Evolutionary conservation across 768 basidiomycete species (phyloP).

Genomic region (Cubamyces lactineus): DNA sequence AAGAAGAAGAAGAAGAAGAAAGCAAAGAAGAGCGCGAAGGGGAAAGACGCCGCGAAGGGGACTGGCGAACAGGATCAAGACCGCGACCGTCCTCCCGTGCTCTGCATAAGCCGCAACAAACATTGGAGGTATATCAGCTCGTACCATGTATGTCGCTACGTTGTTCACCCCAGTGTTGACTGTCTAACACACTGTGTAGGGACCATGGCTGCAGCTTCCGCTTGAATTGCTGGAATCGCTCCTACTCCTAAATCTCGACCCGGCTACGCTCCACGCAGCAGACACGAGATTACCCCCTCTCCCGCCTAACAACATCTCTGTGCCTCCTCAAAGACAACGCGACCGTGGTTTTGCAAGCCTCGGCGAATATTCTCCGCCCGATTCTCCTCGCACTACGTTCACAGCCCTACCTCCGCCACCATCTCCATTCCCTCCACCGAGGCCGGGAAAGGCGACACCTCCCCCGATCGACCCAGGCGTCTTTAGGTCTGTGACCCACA

Average conservation of each 20-base stretch:
- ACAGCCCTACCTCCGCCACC: slow-evolving; percentile 40
- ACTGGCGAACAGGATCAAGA: slow-evolving; percentile 41
- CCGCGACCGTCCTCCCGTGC: slow-evolving; percentile 58
- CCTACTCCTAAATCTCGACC: slow-evolving; percentile 76
- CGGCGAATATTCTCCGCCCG: slow-evolving; percentile 43
- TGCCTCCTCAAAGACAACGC: slow-evolving; percentile 40
- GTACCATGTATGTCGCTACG: slow-evolving; percentile 68
- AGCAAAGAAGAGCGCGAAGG: slow-evolving; percentile 68
- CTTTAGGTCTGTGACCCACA: slow-evolving; percentile 72
- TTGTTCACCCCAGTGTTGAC: background rate
- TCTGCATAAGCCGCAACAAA: slow-evolving; percentile 91
- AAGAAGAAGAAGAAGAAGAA: slow-evolving; percentile 67
- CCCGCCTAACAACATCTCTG: slow-evolving; percentile 31
- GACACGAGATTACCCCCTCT: slow-evolving; percentile 46
- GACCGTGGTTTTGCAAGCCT: slow-evolving; percentile 52
- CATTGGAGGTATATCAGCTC: slow-evolving; percentile 95
- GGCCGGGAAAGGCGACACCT: slow-evolving; percentile 70
- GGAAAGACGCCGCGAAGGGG: slow-evolving; percentile 33
- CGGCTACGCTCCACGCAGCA: slow-evolving; percentile 54
- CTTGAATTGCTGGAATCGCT: slow-evolving; percentile 85
- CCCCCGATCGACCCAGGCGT: slow-evolving; percentile 91
- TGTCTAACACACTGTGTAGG: slow-evolving; percentile 49
- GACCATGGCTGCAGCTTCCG: slow-evolving; percentile 90
- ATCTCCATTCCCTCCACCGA: slow-evolving; percentile 54
- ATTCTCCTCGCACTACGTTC: slow-evolving; percentile 33